Percentiles rank a stretch among this genome's conserved stretches.
These are phyloP conservation scores for Piloderma croceum DNA, from an alignment of 768 basidiomycete species.

Conservation along the genomic window DNA sequence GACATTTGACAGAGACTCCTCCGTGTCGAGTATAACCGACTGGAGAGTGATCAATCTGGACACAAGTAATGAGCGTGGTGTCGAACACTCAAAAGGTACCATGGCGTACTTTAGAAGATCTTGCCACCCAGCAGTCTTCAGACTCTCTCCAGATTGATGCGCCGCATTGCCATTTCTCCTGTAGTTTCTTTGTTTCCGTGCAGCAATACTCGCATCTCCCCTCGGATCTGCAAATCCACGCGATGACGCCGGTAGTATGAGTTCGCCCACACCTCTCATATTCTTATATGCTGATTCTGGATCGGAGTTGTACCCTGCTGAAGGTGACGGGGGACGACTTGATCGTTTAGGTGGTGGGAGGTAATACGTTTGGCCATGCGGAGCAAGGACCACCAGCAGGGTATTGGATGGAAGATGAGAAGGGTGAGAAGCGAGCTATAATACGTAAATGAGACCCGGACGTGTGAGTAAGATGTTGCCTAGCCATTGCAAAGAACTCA, in stretches of 20 bases:
- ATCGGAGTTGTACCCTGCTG: slow-evolving; percentile 63
- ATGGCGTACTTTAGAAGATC: slow-evolving; percentile 70
- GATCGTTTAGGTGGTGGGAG: slow-evolving; percentile 35
- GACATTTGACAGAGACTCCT: slow-evolving; percentile 43
- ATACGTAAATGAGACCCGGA: too few relatives aligned
- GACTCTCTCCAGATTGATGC: slow-evolving; percentile 12
- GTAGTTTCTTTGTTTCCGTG: too few relatives aligned
- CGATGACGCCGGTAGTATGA: neutral
- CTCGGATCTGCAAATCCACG: too few relatives aligned
- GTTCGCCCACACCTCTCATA: slow-evolving; percentile 24
- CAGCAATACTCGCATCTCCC: too few relatives aligned
- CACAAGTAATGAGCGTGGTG: slow-evolving; percentile 8
- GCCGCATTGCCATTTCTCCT: too few relatives aligned
- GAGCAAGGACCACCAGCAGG: slow-evolving; percentile 59
- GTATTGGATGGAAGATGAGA: slow-evolving; percentile 66
- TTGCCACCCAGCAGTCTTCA: slow-evolving; percentile 55
- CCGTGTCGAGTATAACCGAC: slow-evolving; percentile 45
- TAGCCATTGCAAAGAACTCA: slow-evolving; percentile 29
- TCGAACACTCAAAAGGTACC: neutral
- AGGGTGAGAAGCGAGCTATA: slow-evolving; percentile 33
- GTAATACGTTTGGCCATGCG: slow-evolving; percentile 56
- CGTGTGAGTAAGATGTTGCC: slow-evolving; percentile 12
- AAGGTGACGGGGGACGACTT: slow-evolving; percentile 50
- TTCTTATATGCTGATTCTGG: slow-evolving; percentile 53
- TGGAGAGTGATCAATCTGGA: slow-evolving; percentile 50